Evolutionary conservation across 495 filamentous ascomycete genomes (phyloP), one percentile per base, ranked within the genome.

Genomic region (Hyaloscypha hepaticicola): DNA sequence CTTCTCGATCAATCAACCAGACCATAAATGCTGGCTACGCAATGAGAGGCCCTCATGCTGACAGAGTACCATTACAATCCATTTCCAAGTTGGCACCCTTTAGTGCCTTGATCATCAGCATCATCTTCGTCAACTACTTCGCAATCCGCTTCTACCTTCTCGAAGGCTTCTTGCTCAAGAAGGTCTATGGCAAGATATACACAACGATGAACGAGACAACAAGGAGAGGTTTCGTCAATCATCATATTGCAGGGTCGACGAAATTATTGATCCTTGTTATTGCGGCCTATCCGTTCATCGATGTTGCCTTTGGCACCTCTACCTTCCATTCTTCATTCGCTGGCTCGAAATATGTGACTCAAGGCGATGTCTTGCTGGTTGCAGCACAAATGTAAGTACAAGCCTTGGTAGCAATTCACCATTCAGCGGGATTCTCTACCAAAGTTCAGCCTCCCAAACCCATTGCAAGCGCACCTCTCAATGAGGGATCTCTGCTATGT

Each of bases 171-270:
- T 72, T 82, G 5, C 70, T 82, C 5, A 60, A 59, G 24, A 64
- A 69, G 8, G 26, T 76, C 5, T 83, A 83, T 58, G 74, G 75
- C 12, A 7, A 60, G 9, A 76, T 60, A 28, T 83, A 77, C 57
- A 75, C 72, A 0, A 24, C 67, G 4, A 70, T 82, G 38, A 71
- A 71, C 55, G 79, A 80, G 28, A 21, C 61, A 2, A 73, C 76
- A 50, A 73, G 78, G 7, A 75, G 79, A 2, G 80, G 80, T 0
- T 81, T 83, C 66, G 67, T 83, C 29, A 82, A 83, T 60, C 80
- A 83, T 60, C 80, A 82, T 61, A 77, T 83, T 22, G 78, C 80
- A 19, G 80, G 79, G 0, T 28, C 61, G 0, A 82, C 77, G 6
- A 83, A 83, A 45, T 55, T 82, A 16, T 1, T 78, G 34, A 77